Base-by-base conservation (phyloP, 2,329 filamentous ascomycete genomes). In the Cytospora piceae region DNA sequence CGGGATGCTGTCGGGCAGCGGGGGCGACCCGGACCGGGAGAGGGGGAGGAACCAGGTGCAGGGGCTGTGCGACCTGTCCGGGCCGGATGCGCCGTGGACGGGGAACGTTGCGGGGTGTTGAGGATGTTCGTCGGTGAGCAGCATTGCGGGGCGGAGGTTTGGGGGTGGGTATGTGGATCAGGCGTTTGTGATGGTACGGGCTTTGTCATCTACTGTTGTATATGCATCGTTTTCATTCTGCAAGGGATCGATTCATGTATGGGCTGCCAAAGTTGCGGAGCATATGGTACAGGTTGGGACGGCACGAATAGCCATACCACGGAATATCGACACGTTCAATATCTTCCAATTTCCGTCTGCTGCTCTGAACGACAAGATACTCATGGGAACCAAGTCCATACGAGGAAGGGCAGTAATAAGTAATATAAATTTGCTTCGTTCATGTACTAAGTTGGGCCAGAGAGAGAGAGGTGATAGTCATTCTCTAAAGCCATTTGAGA, bases 1-100 rank as follows among this genome's bases (percentile, higher is more conserved):
- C 11, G 68, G 72, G 4, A 73, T 76, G 54, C 71, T 81, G 56
- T 71, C 71, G 11, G 77, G 79, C 15, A 39, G 31, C 11, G 57
- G 42, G 51, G 63, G 39, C 31, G 27, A 37, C 34, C 61, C 53
- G 24, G 53, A 57, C 37, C 39, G 39, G 17, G 60, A 63, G 58
- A 57, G 27, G 39, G 22, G 58, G 54, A 14, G 6, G 31, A 1
- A 46, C 39, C 15, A 57, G 27, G n/a, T 42, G 17, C 56, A 63
- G 63, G 63, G 53, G n/a, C 32, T 55, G 14, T 62, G 61, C 31
- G 64, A 63, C 55, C 34, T 64, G 17, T 24, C 56, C 7, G 66
- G 63, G 20, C 2, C 64, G 20, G 54, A 32, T 22, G 1, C 5
- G 27, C 37, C 1, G 12, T 61, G 56, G 63, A 63, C n/a, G 31